phyloP scores from a whole-genome alignment of 1,139 yeast genomes.

The Magnusiomyces suaveolens region DNA sequence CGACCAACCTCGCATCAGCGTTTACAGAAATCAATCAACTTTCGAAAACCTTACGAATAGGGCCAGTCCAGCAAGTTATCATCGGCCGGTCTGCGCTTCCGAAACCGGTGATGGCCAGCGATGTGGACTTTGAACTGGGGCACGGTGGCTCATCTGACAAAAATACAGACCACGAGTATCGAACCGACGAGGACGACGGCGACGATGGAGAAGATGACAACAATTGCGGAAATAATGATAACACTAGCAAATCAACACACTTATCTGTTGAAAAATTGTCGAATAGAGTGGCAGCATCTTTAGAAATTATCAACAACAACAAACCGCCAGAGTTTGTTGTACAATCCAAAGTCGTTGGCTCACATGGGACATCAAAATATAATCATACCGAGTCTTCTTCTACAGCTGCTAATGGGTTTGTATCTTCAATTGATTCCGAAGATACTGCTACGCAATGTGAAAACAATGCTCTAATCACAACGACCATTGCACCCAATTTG shows the following conservation, averaged over 20 bases:
- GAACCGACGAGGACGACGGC: not conserved
- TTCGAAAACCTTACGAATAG: conserved; percentile 25
- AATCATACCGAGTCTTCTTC: not conserved
- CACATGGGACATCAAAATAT: not conserved
- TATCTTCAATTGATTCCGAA: not conserved
- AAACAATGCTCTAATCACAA: conserved; percentile 1
- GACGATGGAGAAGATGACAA: not conserved
- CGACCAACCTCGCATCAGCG: conserved; percentile 17
- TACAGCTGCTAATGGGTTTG: not conserved
- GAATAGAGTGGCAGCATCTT: no score
- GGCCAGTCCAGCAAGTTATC: conserved; percentile 23
- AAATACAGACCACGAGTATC: not conserved
- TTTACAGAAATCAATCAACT: conserved; percentile 24
- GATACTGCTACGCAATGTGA: not conserved
- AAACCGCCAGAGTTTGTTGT: not conserved
- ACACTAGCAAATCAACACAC: not conserved
- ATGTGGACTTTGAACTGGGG: not conserved
- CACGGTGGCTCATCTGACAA: not conserved
- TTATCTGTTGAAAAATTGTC: not conserved
- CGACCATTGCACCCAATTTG: not conserved
- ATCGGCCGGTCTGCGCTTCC: conserved; percentile 10
- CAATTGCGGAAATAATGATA: not conserved
- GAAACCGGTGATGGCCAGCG: not conserved
- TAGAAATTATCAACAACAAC: not conserved
- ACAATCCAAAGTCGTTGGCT: conserved; percentile 1